Evolutionary conservation across 2,329 filamentous ascomycete genomes (phyloP).

Genomic region (Venturia carpophila): DNA sequence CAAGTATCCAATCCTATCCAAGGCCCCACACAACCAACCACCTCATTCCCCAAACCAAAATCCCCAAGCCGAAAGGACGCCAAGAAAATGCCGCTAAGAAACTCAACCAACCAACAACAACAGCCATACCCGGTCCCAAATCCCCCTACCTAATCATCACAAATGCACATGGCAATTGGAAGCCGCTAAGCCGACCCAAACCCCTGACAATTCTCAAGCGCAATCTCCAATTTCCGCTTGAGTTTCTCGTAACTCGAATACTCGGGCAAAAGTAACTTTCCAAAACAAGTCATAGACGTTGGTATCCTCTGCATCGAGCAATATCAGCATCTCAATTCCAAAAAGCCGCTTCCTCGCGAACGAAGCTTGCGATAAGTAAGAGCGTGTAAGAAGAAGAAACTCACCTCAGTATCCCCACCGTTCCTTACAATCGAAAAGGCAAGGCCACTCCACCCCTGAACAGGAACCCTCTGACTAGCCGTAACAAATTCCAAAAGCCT

Average conservation of each 20-base stretch:
- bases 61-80: too few species aligned
- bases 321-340: too few species aligned
- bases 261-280: slow-evolving; percentile 75
- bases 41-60: too few species aligned
- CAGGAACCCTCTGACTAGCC: slow-evolving; percentile 80
- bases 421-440: slow-evolving; percentile 79
- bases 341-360: too few species aligned
- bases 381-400: neutral
- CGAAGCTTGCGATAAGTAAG: neutral
- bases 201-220: slow-evolving; percentile 78
- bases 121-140: neutral
- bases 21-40: too few species aligned
- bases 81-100: neutral
- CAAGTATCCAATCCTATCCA: too few species aligned
- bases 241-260: slow-evolving; percentile 66
- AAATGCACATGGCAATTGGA: too few species aligned
- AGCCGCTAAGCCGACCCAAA: slow-evolving; percentile 51
- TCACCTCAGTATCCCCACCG: slow-evolving; percentile 49
- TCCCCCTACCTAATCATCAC: too few species aligned
- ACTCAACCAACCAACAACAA: too few species aligned
- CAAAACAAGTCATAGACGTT: slow-evolving; percentile 89
- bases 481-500: slow-evolving; percentile 90
- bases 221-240: slow-evolving; percentile 68
- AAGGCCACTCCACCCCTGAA: slow-evolving; percentile 73
- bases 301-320: slow-evolving; percentile 46